Conservation (phyloP, 192 early-diverging fungal genomes). For the Coemansia sp. region DNA sequence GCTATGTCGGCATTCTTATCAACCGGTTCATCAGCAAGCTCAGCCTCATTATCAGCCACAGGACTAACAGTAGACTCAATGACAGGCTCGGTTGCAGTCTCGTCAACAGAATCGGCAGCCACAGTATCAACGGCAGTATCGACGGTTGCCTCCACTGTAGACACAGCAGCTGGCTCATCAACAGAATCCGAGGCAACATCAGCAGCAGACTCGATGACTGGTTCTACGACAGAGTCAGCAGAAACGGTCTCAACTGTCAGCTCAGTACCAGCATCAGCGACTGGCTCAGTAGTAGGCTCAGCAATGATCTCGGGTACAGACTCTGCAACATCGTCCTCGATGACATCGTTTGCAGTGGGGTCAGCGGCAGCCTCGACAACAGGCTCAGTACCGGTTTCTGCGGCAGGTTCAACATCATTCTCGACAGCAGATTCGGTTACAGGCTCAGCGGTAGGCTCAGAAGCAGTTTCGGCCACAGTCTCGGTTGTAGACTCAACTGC, state of each 20-base stretch:
- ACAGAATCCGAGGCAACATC: not conserved
- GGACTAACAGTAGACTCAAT: not conserved
- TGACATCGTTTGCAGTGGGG: not conserved
- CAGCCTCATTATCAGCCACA: too few relatives aligned
- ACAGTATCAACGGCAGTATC: not conserved
- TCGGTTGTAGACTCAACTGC: not conserved
- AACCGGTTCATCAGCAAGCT: constrained; percentile 1
- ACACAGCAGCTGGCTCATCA: not conserved
- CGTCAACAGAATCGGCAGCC: constrained; percentile 6
- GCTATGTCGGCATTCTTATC: not conserved
- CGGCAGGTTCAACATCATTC: not conserved
- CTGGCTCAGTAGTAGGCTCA: not conserved
- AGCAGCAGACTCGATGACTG: not conserved
- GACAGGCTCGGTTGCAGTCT: constrained; percentile 1
- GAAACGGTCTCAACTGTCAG: not conserved
- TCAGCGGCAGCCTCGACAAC: not conserved
- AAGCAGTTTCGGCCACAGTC: constrained; percentile 6
- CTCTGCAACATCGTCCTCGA: not conserved
- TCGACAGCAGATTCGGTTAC: not conserved
- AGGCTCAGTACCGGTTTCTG: too few relatives aligned
- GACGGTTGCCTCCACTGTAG: not conserved
- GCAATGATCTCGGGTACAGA: constrained; percentile 5
- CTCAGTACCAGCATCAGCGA: not conserved
- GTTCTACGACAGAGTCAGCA: constrained; percentile 1
- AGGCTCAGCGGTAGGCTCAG: not conserved